Conservation (phyloP, 768 basidiomycete species). For the Coprinopsis marcescibilis region DNA sequence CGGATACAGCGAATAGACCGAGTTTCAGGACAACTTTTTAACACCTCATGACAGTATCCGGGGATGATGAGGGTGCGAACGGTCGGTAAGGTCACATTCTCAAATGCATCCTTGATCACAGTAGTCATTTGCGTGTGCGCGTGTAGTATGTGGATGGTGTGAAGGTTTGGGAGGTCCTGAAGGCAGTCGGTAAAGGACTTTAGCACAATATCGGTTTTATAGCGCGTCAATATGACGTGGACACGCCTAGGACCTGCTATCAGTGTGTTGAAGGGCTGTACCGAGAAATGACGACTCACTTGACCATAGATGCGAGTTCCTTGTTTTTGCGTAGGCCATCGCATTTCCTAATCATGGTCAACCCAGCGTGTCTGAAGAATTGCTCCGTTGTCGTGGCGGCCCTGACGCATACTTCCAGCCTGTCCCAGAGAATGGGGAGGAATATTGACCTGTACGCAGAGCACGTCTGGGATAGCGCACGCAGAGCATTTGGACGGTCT, state of each 20-base stretch:
- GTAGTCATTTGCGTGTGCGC: slow-evolving; percentile 27
- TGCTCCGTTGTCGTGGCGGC: neutral
- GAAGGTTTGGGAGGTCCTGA: slow-evolving; percentile 22
- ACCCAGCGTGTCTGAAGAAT: slow-evolving; percentile 5
- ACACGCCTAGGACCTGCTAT: slow-evolving; percentile 13
- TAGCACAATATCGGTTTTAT: slow-evolving; percentile 18
- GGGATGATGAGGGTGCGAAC: slow-evolving; percentile 24
- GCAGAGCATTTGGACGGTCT: slow-evolving; percentile 23
- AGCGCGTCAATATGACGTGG: slow-evolving; percentile 25
- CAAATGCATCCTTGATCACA: slow-evolving; percentile 19
- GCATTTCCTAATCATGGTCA: slow-evolving; percentile 7
- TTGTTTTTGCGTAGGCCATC: neutral
- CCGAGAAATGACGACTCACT: neutral
- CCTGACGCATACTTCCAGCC: slow-evolving; percentile 24
- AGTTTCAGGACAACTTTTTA: slow-evolving; percentile 12
- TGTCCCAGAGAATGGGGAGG: slow-evolving; percentile 25
- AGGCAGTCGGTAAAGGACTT: slow-evolving; percentile 22
- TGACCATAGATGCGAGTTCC: slow-evolving; percentile 1
- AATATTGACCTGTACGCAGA: slow-evolving; percentile 21
- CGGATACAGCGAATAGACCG: slow-evolving; percentile 6
- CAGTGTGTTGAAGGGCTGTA: neutral
- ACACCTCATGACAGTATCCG: slow-evolving; percentile 23
- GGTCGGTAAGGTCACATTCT: slow-evolving; percentile 15
- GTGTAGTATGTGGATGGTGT: slow-evolving; percentile 26
- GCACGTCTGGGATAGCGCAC: slow-evolving; percentile 31